These are phyloP conservation scores for Aureobasidium mangrovei DNA, from an alignment of 2,329 filamentous ascomycete species.

Conservation along the genomic window DNA sequence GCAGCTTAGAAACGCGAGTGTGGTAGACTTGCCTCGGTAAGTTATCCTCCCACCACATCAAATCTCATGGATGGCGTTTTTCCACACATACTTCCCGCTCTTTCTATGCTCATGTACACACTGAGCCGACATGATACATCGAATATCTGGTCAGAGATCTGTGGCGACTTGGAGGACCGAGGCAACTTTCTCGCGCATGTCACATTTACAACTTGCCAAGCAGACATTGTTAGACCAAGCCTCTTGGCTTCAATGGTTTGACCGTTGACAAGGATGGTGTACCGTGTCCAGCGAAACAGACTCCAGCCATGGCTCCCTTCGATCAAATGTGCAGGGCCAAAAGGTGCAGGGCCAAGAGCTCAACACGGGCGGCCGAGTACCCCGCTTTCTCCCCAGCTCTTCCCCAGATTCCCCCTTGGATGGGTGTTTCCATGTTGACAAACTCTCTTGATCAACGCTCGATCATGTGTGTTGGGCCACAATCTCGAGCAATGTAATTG, in stretches of 20 bases:
- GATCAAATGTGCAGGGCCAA: not conserved
- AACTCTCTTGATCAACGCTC: not conserved
- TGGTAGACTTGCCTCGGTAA: too few relatives aligned
- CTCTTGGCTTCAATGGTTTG: conserved; percentile 8
- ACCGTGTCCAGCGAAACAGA: not conserved
- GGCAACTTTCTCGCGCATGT: not conserved
- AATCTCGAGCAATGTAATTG: too few relatives aligned
- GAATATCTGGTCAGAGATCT: too few relatives aligned
- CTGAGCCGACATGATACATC: too few relatives aligned
- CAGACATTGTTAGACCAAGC: not conserved
- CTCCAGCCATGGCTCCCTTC: not conserved
- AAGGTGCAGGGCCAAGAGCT: not conserved
- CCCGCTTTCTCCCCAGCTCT: conserved; percentile 3
- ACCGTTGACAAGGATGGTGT: not conserved
- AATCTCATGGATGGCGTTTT: too few relatives aligned
- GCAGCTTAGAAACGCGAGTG: too few relatives aligned
- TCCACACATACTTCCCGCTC: too few relatives aligned
- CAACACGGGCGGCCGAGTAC: not conserved
- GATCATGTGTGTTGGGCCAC: not conserved
- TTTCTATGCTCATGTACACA: too few relatives aligned
- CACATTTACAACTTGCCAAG: not conserved
- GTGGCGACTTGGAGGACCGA: not conserved
- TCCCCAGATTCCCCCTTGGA: not conserved
- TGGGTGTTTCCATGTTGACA: not conserved
- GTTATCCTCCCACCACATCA: too few relatives aligned